Percentiles rank a stretch among this genome's conserved stretches.
phyloP scores from a whole-genome alignment of 2,329 filamentous ascomycete genomes.

The Blumeriella jaapii region DNA sequence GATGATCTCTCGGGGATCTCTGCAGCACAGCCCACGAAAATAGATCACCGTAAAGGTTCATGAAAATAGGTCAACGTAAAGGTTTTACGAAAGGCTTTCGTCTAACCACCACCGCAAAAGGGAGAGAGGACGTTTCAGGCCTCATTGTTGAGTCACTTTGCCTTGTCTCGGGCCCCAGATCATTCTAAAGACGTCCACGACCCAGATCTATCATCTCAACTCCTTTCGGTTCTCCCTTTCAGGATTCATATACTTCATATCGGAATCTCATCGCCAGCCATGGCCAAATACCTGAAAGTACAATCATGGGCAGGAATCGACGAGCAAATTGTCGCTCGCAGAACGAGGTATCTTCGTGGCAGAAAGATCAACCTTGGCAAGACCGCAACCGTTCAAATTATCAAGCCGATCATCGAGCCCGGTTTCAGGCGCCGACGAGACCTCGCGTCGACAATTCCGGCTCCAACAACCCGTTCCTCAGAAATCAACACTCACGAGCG shows the following conservation, averaged over 20 bases:
- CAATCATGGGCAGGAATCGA: constrained; percentile 3
- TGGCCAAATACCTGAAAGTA: neutral
- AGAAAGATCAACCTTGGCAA: neutral
- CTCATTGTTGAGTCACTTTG: neutral
- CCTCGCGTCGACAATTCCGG: neutral
- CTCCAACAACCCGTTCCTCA: neutral
- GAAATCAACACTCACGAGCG: neutral
- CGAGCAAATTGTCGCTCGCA: neutral
- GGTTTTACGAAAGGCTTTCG: neutral
- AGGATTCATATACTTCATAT: constrained; percentile 1
- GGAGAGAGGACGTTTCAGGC: neutral
- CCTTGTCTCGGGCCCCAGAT: constrained; percentile 8
- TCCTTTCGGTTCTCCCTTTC: constrained; percentile 3
- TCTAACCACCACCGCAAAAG: neutral
- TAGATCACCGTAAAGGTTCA: too few species aligned
- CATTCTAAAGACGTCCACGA: constrained; percentile 8
- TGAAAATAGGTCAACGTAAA: too few species aligned
- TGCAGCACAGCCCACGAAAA: too few species aligned
- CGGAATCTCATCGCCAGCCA: neutral
- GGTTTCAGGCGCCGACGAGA: neutral
- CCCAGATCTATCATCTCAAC: constrained; percentile 1
- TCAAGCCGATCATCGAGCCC: neutral
- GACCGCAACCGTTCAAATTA: neutral
- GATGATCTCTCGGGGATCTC: too few species aligned
- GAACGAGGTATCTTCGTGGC: neutral